Conservation (phyloP, 495 filamentous ascomycete genomes). For the Penicillium paradoxum region DNA sequence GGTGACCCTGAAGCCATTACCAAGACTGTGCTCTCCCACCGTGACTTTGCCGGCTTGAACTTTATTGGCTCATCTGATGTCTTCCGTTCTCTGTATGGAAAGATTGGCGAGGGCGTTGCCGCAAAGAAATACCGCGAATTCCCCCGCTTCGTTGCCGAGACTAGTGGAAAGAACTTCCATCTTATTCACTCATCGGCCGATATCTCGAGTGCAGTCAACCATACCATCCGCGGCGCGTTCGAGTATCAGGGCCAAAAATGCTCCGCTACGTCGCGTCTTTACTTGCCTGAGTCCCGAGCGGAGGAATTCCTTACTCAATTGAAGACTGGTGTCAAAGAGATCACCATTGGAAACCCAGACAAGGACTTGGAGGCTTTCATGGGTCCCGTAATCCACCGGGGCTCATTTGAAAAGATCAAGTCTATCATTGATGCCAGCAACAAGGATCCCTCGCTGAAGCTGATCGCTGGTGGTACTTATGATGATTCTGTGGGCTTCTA, state of each 20-base stretch:
- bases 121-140: slow-evolving; percentile 67
- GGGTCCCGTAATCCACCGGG: slow-evolving; percentile 72
- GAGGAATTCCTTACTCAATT: slow-evolving; percentile 56
- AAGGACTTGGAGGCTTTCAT: slow-evolving; percentile 60
- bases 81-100: slow-evolving; percentile 68
- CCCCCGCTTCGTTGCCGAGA: slow-evolving; percentile 80
- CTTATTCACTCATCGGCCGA: slow-evolving; percentile 72
- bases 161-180: slow-evolving; percentile 91
- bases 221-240: slow-evolving; percentile 82
- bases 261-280: slow-evolving; percentile 72
- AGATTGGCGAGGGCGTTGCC: slow-evolving; percentile 64
- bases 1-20: slow-evolving; percentile 74
- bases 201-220: slow-evolving; percentile 66
- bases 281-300: slow-evolving; percentile 64
- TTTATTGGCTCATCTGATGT: slow-evolving; percentile 79
- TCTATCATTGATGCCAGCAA: slow-evolving; percentile 63
- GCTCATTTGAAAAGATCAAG: slow-evolving; percentile 66
- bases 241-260: slow-evolving; percentile 92
- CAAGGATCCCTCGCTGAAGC: slow-evolving; percentile 56
- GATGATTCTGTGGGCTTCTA: slow-evolving; percentile 66
- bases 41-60: slow-evolving; percentile 69
- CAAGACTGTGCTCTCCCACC: slow-evolving; percentile 59
- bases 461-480: slow-evolving; percentile 64
- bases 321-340: slow-evolving; percentile 32
- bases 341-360: slow-evolving; percentile 55